Evolutionary conservation across 2,329 filamentous ascomycete species (phyloP).

Genomic region (Aspergillus chevalieri): DNA sequence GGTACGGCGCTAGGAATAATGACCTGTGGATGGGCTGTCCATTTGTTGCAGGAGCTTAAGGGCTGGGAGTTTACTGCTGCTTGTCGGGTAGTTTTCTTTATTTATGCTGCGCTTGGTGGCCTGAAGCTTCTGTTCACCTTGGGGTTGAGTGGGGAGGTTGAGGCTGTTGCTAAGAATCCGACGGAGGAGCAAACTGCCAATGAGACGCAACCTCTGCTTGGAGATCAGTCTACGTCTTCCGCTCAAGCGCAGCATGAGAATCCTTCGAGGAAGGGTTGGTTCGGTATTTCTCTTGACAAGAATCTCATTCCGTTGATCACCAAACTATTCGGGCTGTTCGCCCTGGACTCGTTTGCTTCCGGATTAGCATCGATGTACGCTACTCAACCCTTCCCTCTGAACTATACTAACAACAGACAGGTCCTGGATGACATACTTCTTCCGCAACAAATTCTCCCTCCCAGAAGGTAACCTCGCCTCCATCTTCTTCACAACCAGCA

Average conservation of each 20-base stretch:
- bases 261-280: conserved; percentile 22
- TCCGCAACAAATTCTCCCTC: conserved; percentile 50
- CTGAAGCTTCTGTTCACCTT: conserved; percentile 52
- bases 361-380: conserved; percentile 61
- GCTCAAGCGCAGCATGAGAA: neutral
- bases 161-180: conserved; percentile 25
- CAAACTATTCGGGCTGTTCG: conserved; percentile 60
- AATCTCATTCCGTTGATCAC: conserved; percentile 33
- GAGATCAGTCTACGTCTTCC: conserved; percentile 5
- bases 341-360: conserved; percentile 63
- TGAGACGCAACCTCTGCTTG: conserved; percentile 33
- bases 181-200: conserved; percentile 12
- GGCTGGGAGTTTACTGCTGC: conserved; percentile 43
- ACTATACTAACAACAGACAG: conserved; percentile 18
- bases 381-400: conserved; percentile 20
- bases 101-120: conserved; percentile 52
- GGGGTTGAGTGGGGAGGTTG: conserved; percentile 44
- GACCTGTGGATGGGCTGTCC: conserved; percentile 54
- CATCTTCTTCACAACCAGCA: conserved; percentile 46
- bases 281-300: conserved; percentile 54
- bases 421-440: conserved; percentile 52
- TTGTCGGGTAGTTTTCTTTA: conserved; percentile 53
- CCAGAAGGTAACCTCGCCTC: conserved; percentile 49
- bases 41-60: conserved; percentile 40
- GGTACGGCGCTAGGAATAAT: conserved; percentile 58